Base-by-base conservation (phyloP, 352 stramenopile genomes). In the Phytopythium sindhum region DNA sequence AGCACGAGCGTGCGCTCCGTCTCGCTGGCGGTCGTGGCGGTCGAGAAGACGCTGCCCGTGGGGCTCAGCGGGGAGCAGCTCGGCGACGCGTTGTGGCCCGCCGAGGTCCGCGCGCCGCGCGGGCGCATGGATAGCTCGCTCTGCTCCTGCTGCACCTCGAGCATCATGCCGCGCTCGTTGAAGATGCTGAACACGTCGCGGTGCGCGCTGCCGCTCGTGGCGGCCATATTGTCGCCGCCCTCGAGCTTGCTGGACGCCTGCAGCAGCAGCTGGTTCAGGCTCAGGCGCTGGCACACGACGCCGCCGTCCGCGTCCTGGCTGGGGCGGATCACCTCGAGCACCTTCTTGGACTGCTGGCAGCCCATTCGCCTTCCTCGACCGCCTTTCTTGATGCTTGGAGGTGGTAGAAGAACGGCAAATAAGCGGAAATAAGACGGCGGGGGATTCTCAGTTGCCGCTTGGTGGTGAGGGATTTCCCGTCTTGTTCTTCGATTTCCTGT, bases 171-270 rank as follows among this genome's bases (percentile, higher is more conserved):
- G 53, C 69, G 80, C 59, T 95, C 86, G 24, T 72, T 85, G 41
- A 95, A 95, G 57, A 95, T 92, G 74, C 81, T 93, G 59, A 95
- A 93, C 45, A 95, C 86, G 64, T 95, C 86, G 33, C 86, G 84
- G 59, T 92, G 81, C 41, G 72, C 73, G 60, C 67, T 63, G 60
- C 70, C 80, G 31, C 53, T 68, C 23, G 61, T 47, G 56, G 65
- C 63, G 7, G 37, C 41, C 26, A 39, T 12, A 8, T 72, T 62
- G 29, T 75, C 73, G 19, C 55, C 62, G 26, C 67, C 72, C 42
- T 76, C 65, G 47, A 84, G 79, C 61, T 86, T 88, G 51, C 63
- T 70, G 2, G 74, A 68, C 5, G 74, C 73, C 42, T 87, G 69
- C 47, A 78, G 59, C 52, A 84, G 71, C 33, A 89, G 75, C 17